Evolutionary conservation across 805 yeast genomes (phyloP), one percentile per base, ranked within the genome.

Genomic region (Saccharomycopsis sp.): DNA sequence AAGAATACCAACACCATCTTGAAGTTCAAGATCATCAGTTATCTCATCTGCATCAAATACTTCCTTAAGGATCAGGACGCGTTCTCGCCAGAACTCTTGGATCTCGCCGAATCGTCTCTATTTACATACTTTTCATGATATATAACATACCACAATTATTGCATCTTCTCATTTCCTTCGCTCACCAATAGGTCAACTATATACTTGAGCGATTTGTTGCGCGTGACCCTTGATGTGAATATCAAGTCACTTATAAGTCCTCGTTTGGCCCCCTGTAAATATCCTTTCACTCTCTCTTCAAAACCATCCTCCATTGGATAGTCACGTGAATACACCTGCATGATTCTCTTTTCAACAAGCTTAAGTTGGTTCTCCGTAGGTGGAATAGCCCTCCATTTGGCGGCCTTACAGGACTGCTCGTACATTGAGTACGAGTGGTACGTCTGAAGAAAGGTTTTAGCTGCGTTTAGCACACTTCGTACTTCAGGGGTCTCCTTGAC

Each of bases 331-430:
- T 29, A 51, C 2, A 57, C 51, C 22, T 20, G 57, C n/a, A 49
- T 52, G 14, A 64, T 29, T 34, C 58, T 63, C 12, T 34, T 65
- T 22, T 52, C 34, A 1, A 71, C 51, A 1, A 56, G 47, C 1
- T 42, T 35, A 52, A 58, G 56, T 55, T 74, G 77, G 47, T 65
- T 70, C 1, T 56, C 47, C 1, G 75, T 62, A 0, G 75, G 69
- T 1, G 64, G 60, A 0, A 60, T 57, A 1, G 47, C 47, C 58
- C 77, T 68, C 77, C 77, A 74, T 19, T 58, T 60, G 9, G 74
- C 69, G 57, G 22, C 12, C 22, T 17, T 44, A 17, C 19, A 44
- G 3, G 49, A n/a, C 22, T 17, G 22, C 22, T 44, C 22, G 12
- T 44, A 44, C 22, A 19, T 17, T 7, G 22, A 5, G 49, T 44